Conservation (phyloP, 768 basidiomycete genomes). For the Sarcomyxa edulis region DNA sequence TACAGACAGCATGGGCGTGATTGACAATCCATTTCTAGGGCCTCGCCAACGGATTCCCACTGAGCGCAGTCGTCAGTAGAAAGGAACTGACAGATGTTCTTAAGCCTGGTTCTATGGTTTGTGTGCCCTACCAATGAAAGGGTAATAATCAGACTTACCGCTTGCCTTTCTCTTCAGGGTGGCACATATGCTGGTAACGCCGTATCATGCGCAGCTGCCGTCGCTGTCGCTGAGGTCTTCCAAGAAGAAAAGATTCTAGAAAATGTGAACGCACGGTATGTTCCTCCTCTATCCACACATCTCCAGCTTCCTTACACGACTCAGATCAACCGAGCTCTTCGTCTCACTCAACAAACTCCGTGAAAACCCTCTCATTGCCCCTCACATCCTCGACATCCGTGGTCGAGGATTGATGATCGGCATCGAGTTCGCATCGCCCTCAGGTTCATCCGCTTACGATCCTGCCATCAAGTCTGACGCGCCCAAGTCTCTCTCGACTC, state of each 20-base stretch:
- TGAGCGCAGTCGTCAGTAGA: conserved; percentile 79
- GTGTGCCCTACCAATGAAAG: conserved; percentile 9
- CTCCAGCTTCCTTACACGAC: neutral
- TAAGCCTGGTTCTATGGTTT: conserved; percentile 74
- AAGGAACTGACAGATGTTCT: conserved; percentile 80
- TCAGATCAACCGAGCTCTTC: conserved; percentile 72
- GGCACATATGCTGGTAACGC: conserved; percentile 93
- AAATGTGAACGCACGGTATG: conserved; percentile 71
- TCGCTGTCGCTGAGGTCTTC: conserved; percentile 76
- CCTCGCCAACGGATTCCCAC: conserved; percentile 88
- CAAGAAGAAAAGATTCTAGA: conserved; percentile 74
- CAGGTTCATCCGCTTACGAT: conserved; percentile 48
- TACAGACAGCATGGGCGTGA: no score
- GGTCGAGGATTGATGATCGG: conserved; percentile 89
- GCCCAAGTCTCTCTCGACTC: conserved; percentile 51
- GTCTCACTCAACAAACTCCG: conserved; percentile 51
- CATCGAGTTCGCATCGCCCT: conserved; percentile 68
- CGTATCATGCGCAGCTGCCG: conserved; percentile 86
- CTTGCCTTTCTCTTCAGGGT: conserved; percentile 37
- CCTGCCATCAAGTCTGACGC: conserved; percentile 25
- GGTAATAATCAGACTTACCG: neutral
- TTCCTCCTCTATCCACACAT: conserved; percentile 5
- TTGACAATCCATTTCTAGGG: conserved; percentile 47
- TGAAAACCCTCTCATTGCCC: conserved; percentile 41
- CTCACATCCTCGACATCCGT: conserved; percentile 78